Evolutionary conservation across 768 basidiomycete genomes (phyloP), one percentile per base, ranked within the genome.

Genomic region (Dacryopinax spathularia): DNA sequence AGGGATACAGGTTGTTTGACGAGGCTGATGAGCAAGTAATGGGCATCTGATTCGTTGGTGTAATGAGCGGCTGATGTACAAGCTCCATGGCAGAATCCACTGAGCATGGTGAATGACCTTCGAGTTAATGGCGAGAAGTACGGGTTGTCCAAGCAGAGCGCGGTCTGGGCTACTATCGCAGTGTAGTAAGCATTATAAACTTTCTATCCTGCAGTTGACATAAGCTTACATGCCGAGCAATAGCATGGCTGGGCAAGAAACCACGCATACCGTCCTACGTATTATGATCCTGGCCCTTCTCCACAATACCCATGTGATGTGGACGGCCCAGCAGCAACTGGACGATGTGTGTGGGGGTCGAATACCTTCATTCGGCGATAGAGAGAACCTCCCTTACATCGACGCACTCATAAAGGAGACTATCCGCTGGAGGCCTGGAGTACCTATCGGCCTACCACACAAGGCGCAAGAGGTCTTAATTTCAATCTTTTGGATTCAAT

Each of bases 311-410:
- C 44, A 43, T 33, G 33, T 35, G 2, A 41, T 27, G 31, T 25
- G 25, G 16, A 27, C 25, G 7, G 48, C 48, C 25, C 48, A 56
- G 31, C 3, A 6, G 5, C 22, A 31, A 1, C 1, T 66, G 7
- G 56, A 35, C 37, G 34, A 2, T 12, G 64, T 12, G 1, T 33
- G 34, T 22, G 60, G 35, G 16, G 12, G 20, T 2, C 35, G 64
- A 34, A 1, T 63, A 9, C 65, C 65, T 25, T 20, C 15, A 9
- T 60, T 65, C 29, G 29, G 27, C 16, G 65, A 66, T 34, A 56
- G 64, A 22, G 44, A 34, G 2, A 16, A n/a, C 13, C 63, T 65
- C 2, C 65, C 65, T 13, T 65, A 64, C 29, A 41, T 66, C 34
- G 56, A 64, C 12, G 64, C 64, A 2, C 22, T 61, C 43, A n/a